Conservation (phyloP, 345 rosid species). For the Populus davidiana region DNA sequence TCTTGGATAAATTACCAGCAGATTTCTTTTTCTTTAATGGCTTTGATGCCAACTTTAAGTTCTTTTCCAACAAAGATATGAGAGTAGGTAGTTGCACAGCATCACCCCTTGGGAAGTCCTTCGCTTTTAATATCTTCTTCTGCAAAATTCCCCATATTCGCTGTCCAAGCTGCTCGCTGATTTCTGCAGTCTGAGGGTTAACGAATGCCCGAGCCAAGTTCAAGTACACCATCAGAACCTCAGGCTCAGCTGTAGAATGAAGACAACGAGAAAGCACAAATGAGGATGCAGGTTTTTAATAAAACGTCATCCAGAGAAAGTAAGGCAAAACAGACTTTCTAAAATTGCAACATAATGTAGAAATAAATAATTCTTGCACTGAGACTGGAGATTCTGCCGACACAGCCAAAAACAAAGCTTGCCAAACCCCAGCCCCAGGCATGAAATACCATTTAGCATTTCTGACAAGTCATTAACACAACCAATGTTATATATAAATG, state of each 20-base stretch:
- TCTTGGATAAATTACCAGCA: constrained; percentile 52
- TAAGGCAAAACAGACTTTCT: neutral
- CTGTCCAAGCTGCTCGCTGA: constrained; percentile 83
- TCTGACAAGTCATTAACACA: neutral
- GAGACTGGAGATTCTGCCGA: neutral
- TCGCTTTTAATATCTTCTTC: constrained; percentile 82
- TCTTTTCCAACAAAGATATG: constrained; percentile 66
- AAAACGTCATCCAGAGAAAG: neutral
- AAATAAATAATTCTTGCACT: constrained; percentile 3
- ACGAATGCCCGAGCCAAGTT: constrained; percentile 75
- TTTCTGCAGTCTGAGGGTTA: constrained; percentile 69
- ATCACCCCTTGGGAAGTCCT: constrained; percentile 66
- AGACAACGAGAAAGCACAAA: constrained; percentile 7
- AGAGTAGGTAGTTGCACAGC: constrained; percentile 48
- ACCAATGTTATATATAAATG: neutral
- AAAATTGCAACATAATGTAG: neutral
- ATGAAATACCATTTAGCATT: neutral
- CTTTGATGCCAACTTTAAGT: constrained; percentile 76
- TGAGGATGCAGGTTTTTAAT: neutral
- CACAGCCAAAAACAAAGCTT: neutral
- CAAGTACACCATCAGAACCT: constrained; percentile 77
- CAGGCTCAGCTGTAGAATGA: constrained; percentile 57
- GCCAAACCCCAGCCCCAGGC: neutral
- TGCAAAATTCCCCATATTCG: constrained; percentile 91
- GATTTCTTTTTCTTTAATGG: constrained; percentile 85